Percentiles rank a stretch among this genome's conserved stretches.
phyloP scores from a whole-genome alignment of 345 rosid genomes.

The Citrus maxima region DNA sequence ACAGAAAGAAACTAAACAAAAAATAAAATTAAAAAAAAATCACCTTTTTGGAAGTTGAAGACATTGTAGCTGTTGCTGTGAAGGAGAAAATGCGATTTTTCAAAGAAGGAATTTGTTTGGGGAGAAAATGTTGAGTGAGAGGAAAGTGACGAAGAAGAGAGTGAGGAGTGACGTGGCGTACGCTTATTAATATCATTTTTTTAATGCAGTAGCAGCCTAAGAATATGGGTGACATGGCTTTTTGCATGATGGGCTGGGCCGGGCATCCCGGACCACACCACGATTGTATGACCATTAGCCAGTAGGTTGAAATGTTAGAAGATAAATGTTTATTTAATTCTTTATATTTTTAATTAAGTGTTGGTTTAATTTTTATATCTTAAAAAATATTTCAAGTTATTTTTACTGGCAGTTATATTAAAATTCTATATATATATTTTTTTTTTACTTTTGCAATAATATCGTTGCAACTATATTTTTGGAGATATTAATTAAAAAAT shows the following conservation, averaged over 20 bases:
- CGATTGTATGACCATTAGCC: too few relatives aligned
- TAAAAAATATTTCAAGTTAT: too few relatives aligned
- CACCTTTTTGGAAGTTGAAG: constrained; percentile 58
- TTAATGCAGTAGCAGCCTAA: too few relatives aligned
- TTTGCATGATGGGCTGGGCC: too few relatives aligned
- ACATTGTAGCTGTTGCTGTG: constrained; percentile 42
- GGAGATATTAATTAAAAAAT: too few relatives aligned
- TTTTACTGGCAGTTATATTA: too few relatives aligned
- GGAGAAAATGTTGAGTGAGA: background rate
- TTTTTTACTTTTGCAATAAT: too few relatives aligned
- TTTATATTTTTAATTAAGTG: too few relatives aligned
- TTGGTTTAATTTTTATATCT: too few relatives aligned
- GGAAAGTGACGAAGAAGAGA: constrained; percentile 1
- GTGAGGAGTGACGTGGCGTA: constrained; percentile 25
- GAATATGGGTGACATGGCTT: too few relatives aligned
- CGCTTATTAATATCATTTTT: constrained; percentile 22
- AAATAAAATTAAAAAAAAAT: background rate
- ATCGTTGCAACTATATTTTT: too few relatives aligned
- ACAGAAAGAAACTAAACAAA: constrained; percentile 19
- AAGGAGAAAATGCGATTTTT: constrained; percentile 31
- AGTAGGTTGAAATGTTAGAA: too few relatives aligned
- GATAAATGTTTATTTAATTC: rapidly evolving
- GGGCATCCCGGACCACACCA: rapidly evolving
- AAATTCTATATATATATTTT: rapidly evolving
- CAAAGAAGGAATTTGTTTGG: constrained; percentile 11